These are phyloP conservation scores for Turnera subulata DNA, from an alignment of 345 rosid species.

Conservation along the genomic window DNA sequence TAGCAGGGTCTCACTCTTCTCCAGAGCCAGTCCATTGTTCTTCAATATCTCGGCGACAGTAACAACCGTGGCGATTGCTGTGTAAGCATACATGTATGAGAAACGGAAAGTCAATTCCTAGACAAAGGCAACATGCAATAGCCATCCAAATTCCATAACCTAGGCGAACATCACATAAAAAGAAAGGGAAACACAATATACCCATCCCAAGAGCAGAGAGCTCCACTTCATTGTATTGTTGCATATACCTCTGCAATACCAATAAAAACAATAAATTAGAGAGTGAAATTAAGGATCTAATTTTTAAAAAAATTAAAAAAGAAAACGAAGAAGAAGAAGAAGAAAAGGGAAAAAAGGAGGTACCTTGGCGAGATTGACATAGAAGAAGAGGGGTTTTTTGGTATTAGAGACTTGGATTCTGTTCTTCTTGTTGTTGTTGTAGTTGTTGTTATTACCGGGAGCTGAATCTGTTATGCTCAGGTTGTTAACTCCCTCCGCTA, in stretches of 20 bases:
- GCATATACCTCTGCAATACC: conserved; percentile 81
- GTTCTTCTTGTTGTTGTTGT: conserved; percentile 65
- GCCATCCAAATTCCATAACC: too few relatives aligned
- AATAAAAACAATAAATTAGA: too few relatives aligned
- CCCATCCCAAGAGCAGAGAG: conserved; percentile 98
- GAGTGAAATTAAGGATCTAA: conserved; percentile 1
- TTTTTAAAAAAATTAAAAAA: too few relatives aligned
- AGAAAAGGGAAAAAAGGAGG: neutral
- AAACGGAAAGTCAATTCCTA: neutral
- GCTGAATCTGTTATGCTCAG: conserved; percentile 11
- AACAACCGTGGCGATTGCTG: conserved; percentile 26
- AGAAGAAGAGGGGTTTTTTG: conserved; percentile 68
- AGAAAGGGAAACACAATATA: conserved; percentile 16
- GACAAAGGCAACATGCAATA: too few relatives aligned
- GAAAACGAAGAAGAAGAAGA: too few relatives aligned
- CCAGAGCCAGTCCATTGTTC: conserved; percentile 84
- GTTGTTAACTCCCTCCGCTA: conserved; percentile 20
- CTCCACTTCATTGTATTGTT: conserved; percentile 84
- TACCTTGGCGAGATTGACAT: conserved; percentile 77
- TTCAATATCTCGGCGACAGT: conserved; percentile 82
- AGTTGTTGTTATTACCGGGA: conserved; percentile 12
- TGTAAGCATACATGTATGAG: neutral
- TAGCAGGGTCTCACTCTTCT: conserved; percentile 54
- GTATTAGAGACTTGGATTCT: conserved; percentile 74
- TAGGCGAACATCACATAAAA: neutral